phyloP scores from a whole-genome alignment of 495 filamentous ascomycete species.

The Lepidopterella palustris region DNA sequence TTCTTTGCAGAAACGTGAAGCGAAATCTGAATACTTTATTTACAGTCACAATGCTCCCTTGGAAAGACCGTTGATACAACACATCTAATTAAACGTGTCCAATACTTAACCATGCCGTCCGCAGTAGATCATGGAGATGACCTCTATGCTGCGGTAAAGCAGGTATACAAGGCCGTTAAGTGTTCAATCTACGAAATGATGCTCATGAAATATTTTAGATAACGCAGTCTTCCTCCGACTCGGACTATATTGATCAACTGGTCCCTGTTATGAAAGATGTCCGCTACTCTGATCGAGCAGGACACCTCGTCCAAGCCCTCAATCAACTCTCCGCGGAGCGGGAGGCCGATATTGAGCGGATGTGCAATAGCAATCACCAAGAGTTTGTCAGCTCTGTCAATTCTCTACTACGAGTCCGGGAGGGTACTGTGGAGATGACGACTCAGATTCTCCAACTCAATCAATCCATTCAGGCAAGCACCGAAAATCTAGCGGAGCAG shows the following conservation, averaged over 20 bases:
- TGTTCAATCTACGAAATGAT: neutral
- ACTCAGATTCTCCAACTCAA: conserved; percentile 89
- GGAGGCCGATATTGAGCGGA: conserved; percentile 86
- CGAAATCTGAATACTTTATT: neutral
- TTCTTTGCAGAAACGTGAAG: neutral
- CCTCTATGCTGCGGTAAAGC: conserved; percentile 34
- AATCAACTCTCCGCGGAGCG: conserved; percentile 75
- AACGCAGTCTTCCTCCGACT: conserved; percentile 81
- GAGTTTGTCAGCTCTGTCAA: conserved; percentile 92
- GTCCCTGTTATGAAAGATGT: conserved; percentile 90
- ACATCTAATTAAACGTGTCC: neutral
- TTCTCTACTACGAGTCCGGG: conserved; percentile 80
- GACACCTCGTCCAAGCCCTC: conserved; percentile 68
- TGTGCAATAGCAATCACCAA: conserved; percentile 93
- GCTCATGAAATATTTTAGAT: conserved; percentile 52
- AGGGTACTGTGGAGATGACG: conserved; percentile 80
- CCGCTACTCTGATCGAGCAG: conserved; percentile 64
- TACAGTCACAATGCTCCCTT: neutral
- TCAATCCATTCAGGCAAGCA: conserved; percentile 90
- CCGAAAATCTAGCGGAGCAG: conserved; percentile 87
- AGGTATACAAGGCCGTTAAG: conserved; percentile 27
- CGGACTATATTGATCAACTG: conserved; percentile 90
- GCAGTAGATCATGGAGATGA: conserved; percentile 34
- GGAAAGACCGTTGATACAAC: neutral
- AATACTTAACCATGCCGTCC: conserved; percentile 21